phyloP scores from a whole-genome alignment of 192 early-diverging fungal species.

The Pecoramyces ruminantium region DNA sequence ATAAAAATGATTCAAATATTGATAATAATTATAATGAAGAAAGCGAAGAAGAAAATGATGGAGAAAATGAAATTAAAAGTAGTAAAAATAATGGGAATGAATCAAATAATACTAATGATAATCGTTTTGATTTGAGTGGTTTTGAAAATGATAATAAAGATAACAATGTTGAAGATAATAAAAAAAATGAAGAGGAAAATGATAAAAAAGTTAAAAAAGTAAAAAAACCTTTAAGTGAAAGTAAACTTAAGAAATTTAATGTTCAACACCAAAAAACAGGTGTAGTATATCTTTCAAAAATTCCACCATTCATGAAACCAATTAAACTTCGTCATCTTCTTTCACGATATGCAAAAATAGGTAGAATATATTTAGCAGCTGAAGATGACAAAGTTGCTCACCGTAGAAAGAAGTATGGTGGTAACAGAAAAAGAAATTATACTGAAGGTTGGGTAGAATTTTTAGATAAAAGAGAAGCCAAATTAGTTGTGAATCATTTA shows the following conservation, averaged over 20 bases:
- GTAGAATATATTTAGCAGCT: conserved; percentile 67
- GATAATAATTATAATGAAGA: conserved; percentile 13
- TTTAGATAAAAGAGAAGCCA: conserved; percentile 76
- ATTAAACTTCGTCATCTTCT: conserved; percentile 61
- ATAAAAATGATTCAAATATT: conserved; percentile 2
- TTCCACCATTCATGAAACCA: conserved; percentile 90
- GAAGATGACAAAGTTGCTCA: conserved; percentile 66
- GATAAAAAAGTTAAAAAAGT: not conserved
- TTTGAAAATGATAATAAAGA: conserved; percentile 8
- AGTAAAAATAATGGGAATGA: conserved; percentile 2
- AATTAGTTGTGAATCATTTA: conserved; percentile 49
- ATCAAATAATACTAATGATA: not conserved
- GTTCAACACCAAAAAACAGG: conserved; percentile 56
- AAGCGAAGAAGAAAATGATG: conserved; percentile 8
- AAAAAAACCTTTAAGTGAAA: conserved; percentile 26
- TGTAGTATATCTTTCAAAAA: conserved; percentile 72
- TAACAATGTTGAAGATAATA: conserved; percentile 1
- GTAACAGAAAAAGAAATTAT: conserved; percentile 71
- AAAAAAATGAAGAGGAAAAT: conserved; percentile 6
- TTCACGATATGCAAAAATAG: conserved; percentile 52
- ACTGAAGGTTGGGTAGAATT: conserved; percentile 98
- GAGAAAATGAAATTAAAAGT: conserved; percentile 1
- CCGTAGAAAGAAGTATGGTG: conserved; percentile 67
- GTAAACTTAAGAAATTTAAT: conserved; percentile 43
- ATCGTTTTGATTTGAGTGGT: conserved; percentile 11